Percentiles rank a stretch among this genome's conserved stretches.
These are phyloP conservation scores for Trichoderma sp. DNA, from an alignment of 2,329 filamentous ascomycete species.

Conservation along the genomic window DNA sequence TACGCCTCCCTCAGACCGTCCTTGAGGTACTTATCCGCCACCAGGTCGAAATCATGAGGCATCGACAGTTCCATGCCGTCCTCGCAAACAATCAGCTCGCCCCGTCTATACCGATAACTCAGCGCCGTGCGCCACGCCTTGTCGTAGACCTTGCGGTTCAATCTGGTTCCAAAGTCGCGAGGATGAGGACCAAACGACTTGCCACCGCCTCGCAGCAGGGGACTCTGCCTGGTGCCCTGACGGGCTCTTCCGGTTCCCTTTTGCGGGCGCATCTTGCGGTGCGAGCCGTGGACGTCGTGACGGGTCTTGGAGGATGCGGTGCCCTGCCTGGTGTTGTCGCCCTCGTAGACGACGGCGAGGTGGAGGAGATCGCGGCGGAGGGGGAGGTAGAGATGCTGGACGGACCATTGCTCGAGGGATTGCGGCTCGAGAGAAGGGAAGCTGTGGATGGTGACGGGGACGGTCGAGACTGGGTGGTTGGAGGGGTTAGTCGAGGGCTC, in stretches of 20 bases:
- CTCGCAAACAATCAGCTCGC: slow-evolving; percentile 82
- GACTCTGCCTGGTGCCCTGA: slow-evolving; percentile 75
- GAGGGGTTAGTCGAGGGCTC: neutral
- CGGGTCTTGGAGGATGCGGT: slow-evolving; percentile 81
- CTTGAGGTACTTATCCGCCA: slow-evolving; percentile 42
- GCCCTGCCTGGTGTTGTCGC: slow-evolving; percentile 81
- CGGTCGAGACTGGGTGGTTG: slow-evolving; percentile 50
- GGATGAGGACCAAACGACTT: slow-evolving; percentile 88
- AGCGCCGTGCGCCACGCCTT: slow-evolving; percentile 92
- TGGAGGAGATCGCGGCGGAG: slow-evolving; percentile 90
- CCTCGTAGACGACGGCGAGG: slow-evolving; percentile 88
- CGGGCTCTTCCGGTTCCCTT: slow-evolving; percentile 84
- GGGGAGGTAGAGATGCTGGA: slow-evolving; percentile 81
- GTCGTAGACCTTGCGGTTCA: slow-evolving; percentile 91
- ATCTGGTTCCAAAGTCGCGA: slow-evolving; percentile 79
- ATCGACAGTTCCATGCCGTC: slow-evolving; percentile 67
- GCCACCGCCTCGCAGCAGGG: slow-evolving; percentile 79
- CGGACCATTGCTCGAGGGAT: slow-evolving; percentile 72
- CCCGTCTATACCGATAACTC: slow-evolving; percentile 83
- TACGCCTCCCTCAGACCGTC: slow-evolving; percentile 55
- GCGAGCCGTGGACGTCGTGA: slow-evolving; percentile 78
- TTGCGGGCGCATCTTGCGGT: slow-evolving; percentile 77
- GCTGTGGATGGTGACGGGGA: slow-evolving; percentile 80
- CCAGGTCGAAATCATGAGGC: slow-evolving; percentile 49
- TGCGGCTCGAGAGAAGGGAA: slow-evolving; percentile 88